These are phyloP conservation scores for Penicillium pulvis DNA, from an alignment of 495 filamentous ascomycete genomes.

Conservation along the genomic window DNA sequence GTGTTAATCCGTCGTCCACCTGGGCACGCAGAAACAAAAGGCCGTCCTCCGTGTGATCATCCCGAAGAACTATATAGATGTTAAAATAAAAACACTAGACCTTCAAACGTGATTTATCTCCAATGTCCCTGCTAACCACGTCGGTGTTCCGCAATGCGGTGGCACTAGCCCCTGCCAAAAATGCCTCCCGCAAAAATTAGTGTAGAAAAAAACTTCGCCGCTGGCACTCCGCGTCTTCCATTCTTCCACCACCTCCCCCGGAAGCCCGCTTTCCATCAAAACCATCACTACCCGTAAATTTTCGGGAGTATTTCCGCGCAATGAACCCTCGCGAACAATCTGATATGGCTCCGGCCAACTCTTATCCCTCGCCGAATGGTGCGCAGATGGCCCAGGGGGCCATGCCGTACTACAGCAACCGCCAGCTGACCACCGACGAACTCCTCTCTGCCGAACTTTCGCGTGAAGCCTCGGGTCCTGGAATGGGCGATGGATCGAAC, in stretches of 20 bases:
- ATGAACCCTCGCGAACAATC: constrained; percentile 53
- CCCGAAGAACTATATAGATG: constrained; percentile 36
- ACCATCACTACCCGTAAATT: constrained; percentile 14
- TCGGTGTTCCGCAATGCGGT: constrained; percentile 39
- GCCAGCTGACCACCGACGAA: constrained; percentile 51
- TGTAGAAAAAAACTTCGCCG: constrained; percentile 43
- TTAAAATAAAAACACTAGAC: constrained; percentile 13
- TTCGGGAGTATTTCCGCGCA: constrained; percentile 14
- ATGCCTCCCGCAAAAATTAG: constrained; percentile 42
- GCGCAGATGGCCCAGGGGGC: constrained; percentile 51
- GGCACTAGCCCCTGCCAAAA: constrained; percentile 48
- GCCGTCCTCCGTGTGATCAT: constrained; percentile 47
- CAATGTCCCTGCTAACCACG: constrained; percentile 27
- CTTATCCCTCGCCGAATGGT: constrained; percentile 51
- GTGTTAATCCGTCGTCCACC: constrained; percentile 50
- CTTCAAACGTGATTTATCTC: constrained; percentile 9
- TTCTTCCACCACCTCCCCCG: constrained; percentile 36
- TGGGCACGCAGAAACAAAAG: constrained; percentile 51
- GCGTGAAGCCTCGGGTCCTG: constrained; percentile 45
- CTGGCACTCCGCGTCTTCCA: constrained; percentile 40
- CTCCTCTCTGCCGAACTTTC: constrained; percentile 49
- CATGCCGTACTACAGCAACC: constrained; percentile 49
- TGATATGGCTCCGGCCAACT: constrained; percentile 51
- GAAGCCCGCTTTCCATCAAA: constrained; percentile 27
- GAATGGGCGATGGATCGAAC: constrained; percentile 43